Conservation (phyloP, 257 asterid species). For the Plantago major region DNA sequence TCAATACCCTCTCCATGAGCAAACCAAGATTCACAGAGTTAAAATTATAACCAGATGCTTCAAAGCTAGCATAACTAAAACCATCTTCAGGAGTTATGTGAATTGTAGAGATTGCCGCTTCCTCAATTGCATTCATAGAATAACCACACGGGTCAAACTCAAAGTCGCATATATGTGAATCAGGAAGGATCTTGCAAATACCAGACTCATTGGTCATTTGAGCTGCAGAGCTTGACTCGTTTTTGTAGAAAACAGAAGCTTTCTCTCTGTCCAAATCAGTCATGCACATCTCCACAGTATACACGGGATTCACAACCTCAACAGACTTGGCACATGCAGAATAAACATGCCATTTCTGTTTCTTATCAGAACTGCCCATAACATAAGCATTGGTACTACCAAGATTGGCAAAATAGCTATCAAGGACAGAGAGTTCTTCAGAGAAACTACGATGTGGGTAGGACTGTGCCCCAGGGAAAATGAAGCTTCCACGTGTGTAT, state of each 20-base stretch:
- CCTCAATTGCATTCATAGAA: constrained; percentile 43
- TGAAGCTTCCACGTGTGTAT: constrained; percentile 40
- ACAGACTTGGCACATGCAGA: constrained; percentile 25
- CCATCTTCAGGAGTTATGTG: constrained; percentile 43
- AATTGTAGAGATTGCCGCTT: constrained; percentile 29
- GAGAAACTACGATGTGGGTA: constrained; percentile 35
- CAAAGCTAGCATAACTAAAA: constrained; percentile 43
- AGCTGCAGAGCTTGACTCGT: constrained; percentile 22
- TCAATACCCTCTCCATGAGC: constrained; percentile 27
- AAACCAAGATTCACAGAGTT: constrained; percentile 9
- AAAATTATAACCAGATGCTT: constrained; percentile 33
- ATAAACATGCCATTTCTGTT: constrained; percentile 35
- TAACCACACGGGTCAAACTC: constrained; percentile 42
- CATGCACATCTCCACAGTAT: constrained; percentile 42
- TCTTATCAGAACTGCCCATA: constrained; percentile 26
- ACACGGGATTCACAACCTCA: constrained; percentile 20
- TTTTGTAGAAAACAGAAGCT: constrained; percentile 34
- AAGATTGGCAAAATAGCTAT: constrained; percentile 31
- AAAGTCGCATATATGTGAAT: constrained; percentile 31
- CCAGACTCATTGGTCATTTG: constrained; percentile 31
- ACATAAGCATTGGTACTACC: constrained; percentile 25
- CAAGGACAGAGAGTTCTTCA: constrained; percentile 32
- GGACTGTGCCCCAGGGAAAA: constrained; percentile 34
- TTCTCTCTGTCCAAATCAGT: constrained; percentile 32
- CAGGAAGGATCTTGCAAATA: constrained; percentile 32